phyloP scores from a whole-genome alignment of 2,329 filamentous ascomycete species.

The Aspergillus sp. region DNA sequence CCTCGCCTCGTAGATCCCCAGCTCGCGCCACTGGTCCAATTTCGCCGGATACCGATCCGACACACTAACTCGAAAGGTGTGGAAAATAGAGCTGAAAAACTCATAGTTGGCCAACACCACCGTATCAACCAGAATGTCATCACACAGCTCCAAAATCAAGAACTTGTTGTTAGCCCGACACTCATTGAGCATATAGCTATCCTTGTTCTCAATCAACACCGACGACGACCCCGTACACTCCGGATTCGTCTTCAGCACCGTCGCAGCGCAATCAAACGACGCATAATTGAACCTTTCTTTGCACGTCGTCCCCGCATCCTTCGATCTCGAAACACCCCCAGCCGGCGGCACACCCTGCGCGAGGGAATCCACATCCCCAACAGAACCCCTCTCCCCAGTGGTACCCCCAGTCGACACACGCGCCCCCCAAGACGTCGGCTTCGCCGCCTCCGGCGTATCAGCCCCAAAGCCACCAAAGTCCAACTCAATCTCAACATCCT shows the following conservation, averaged over 20 bases:
- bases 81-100: slow-evolving; percentile 97
- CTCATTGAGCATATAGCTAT: slow-evolving; percentile 96
- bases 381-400: slow-evolving; percentile 24
- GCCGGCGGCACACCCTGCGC: slow-evolving; percentile 51
- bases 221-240: slow-evolving; percentile 86
- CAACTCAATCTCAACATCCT: slow-evolving; percentile 82
- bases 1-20: slow-evolving; percentile 85
- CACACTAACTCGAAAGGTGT: slow-evolving; percentile 85
- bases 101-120: slow-evolving; percentile 98
- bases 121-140: slow-evolving; percentile 84
- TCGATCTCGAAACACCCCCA: slow-evolving; percentile 67
- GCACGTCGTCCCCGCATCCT: slow-evolving; percentile 94
- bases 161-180: slow-evolving; percentile 88
- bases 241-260: slow-evolving; percentile 83
- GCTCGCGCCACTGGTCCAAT: slow-evolving; percentile 82
- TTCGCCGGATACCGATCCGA: slow-evolving; percentile 95
- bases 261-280: slow-evolving; percentile 95
- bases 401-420: slow-evolving; percentile 16
- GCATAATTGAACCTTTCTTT: slow-evolving; percentile 98
- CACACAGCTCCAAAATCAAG: slow-evolving; percentile 89
- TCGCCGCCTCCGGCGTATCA: slow-evolving; percentile 42
- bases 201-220: slow-evolving; percentile 93
- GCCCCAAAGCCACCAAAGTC: slow-evolving; percentile 66
- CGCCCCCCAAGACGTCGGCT: slow-evolving; percentile 33
- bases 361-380: slow-evolving; percentile 30